A percentile compares a stretch with the other conserved stretches of the same genome.
Conservation (phyloP, 169 alveolate species). For the Babesia microti region DNA sequence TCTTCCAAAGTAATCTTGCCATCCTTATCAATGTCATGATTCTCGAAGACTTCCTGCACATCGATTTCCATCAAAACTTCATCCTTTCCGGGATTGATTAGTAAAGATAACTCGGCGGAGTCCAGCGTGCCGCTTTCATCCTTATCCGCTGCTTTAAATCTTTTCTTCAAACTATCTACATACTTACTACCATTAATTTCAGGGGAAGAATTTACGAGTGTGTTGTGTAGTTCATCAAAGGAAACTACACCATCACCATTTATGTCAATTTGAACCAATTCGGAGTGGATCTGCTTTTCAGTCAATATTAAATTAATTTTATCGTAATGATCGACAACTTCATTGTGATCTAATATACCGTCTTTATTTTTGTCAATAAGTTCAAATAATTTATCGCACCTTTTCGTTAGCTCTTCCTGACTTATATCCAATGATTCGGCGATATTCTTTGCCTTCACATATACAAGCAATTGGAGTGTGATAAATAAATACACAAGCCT, state of each 20-base stretch:
- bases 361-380: constrained; percentile 45
- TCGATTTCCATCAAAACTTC: constrained; percentile 51
- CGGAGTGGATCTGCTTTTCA: constrained; percentile 52
- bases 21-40: constrained; percentile 58
- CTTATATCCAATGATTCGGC: constrained; percentile 11
- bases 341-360: constrained; percentile 24
- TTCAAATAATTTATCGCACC: constrained; percentile 33
- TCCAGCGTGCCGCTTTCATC: constrained; percentile 47
- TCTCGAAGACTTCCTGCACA: constrained; percentile 48
- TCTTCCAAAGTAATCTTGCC: constrained; percentile 56
- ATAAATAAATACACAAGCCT: too few relatives aligned
- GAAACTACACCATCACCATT: constrained; percentile 55
- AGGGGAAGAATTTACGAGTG: constrained; percentile 49
- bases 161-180: constrained; percentile 41
- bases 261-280: constrained; percentile 53
- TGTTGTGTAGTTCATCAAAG: constrained; percentile 47
- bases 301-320: constrained; percentile 18
- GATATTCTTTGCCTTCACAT: background rate
- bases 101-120: constrained; percentile 38
- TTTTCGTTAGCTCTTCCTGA: constrained; percentile 30
- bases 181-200: constrained; percentile 45
- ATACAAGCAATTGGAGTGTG: background rate
- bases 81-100: constrained; percentile 55
- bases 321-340: constrained; percentile 20
- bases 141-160: constrained; percentile 61